A percentile compares a stretch with the other conserved stretches of the same genome.
phyloP scores from a whole-genome alignment of 805 yeast species.

The Metahyphopichia silvanorum region DNA sequence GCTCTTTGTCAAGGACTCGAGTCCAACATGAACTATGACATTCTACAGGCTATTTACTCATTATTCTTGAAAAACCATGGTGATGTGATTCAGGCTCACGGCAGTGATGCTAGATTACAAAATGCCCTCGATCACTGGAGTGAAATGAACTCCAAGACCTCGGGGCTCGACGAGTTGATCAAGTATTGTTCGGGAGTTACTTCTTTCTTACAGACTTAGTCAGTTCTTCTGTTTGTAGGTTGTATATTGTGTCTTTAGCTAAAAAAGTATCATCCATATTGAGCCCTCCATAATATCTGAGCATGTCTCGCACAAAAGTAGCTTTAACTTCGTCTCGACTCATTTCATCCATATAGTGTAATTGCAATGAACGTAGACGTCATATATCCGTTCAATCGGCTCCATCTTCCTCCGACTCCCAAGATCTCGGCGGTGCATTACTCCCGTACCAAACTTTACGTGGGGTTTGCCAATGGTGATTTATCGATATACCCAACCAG shows the following conservation, averaged over 20 bases:
- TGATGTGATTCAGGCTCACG: conserved; percentile 57
- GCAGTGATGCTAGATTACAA: conserved; percentile 35
- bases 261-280: too few relatives aligned
- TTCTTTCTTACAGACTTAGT: conserved; percentile 51
- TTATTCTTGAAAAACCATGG: conserved; percentile 78
- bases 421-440: conserved; percentile 23
- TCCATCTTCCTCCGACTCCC: conserved; percentile 20
- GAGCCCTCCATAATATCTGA: too few relatives aligned
- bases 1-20: conserved; percentile 62
- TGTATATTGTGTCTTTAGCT: too few relatives aligned
- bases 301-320: background rate
- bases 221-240: background rate
- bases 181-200: conserved; percentile 83
- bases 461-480: conserved; percentile 37
- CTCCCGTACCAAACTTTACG: conserved; percentile 16
- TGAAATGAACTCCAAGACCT: conserved; percentile 38
- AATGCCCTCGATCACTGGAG: conserved; percentile 51
- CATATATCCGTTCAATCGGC: conserved; percentile 33
- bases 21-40: conserved; percentile 62
- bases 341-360: background rate
- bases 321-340: conserved; percentile 1
- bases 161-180: conserved; percentile 59
- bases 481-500: conserved; percentile 20
- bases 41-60: conserved; percentile 76
- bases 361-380: conserved; percentile 36